These are phyloP conservation scores for Fusarium sp. DNA, from an alignment of 2,329 filamentous ascomycete species.

Conservation along the genomic window DNA sequence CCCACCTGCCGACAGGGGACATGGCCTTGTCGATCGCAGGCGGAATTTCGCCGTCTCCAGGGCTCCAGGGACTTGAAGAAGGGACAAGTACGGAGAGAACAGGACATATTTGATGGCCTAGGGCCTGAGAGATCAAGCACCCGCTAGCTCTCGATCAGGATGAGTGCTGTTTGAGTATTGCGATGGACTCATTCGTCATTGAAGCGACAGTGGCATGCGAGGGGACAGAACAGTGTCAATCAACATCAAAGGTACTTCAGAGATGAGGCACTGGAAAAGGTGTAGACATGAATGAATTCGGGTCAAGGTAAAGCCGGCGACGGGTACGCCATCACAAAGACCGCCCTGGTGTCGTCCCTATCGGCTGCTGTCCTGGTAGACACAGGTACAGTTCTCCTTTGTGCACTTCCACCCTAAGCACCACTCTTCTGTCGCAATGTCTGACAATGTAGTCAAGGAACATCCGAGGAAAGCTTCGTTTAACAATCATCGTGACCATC, in stretches of 20 bases:
- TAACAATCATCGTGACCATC: too few species aligned
- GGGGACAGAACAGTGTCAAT: not conserved
- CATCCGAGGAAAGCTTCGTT: too few species aligned
- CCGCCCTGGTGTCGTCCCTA: not conserved
- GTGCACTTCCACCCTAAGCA: not conserved
- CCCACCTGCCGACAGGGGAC: not conserved
- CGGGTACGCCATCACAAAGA: not conserved
- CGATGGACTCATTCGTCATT: not conserved
- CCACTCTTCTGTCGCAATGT: not conserved
- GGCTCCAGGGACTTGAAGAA: not conserved
- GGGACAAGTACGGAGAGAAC: not conserved
- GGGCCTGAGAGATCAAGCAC: not conserved
- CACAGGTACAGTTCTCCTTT: not conserved
- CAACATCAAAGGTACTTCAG: not conserved
- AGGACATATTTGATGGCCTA: not conserved
- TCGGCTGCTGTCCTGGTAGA: not conserved
- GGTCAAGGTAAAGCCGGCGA: too few species aligned
- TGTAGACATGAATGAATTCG: too few species aligned
- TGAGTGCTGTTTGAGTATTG: not conserved
- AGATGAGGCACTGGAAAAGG: not conserved
- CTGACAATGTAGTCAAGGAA: too few species aligned
- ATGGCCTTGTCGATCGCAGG: not conserved
- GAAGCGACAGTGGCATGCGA: not conserved
- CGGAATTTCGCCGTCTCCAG: not conserved
- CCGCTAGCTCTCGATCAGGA: not conserved